Percentiles rank a stretch among this genome's conserved stretches.
Evolutionary conservation across 805 yeast species (phyloP).

Genomic region (Candida anglica): DNA sequence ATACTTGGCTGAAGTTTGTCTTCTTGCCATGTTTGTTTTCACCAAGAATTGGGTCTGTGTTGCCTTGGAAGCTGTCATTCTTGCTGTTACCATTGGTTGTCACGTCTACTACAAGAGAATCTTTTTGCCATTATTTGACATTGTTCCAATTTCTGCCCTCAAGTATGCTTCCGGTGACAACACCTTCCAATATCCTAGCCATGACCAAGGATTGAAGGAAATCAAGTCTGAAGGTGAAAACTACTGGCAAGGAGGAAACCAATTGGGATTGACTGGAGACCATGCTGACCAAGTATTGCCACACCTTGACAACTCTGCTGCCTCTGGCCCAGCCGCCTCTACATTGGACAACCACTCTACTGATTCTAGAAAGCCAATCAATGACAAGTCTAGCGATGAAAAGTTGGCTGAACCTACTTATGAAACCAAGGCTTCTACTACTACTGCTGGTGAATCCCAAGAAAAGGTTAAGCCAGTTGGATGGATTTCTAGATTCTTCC

Average conservation of each 20-base stretch:
- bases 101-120: constrained; percentile 57
- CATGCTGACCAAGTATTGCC: constrained; percentile 15
- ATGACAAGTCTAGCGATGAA: constrained; percentile 4
- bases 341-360: constrained; percentile 7
- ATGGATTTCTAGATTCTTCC: constrained; percentile 38
- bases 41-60: constrained; percentile 77
- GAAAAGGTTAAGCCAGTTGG: constrained; percentile 14
- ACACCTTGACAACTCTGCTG: neutral
- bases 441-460: neutral
- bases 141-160: constrained; percentile 66
- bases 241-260: constrained; percentile 43
- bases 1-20: constrained; percentile 67
- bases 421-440: neutral
- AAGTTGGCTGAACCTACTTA: constrained; percentile 1
- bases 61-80: constrained; percentile 59
- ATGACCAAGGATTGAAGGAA: constrained; percentile 64
- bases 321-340: neutral
- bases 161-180: constrained; percentile 42
- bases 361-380: constrained; percentile 20
- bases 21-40: constrained; percentile 70
- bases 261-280: constrained; percentile 26
- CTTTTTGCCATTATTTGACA: constrained; percentile 61
- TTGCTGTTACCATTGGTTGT: constrained; percentile 53
- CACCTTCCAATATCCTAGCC: constrained; percentile 50
- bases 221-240: constrained; percentile 48